Evolutionary conservation across 2,329 filamentous ascomycete genomes (phyloP), one percentile per base, ranked within the genome.

Genomic region (Epicoccum nigrum): DNA sequence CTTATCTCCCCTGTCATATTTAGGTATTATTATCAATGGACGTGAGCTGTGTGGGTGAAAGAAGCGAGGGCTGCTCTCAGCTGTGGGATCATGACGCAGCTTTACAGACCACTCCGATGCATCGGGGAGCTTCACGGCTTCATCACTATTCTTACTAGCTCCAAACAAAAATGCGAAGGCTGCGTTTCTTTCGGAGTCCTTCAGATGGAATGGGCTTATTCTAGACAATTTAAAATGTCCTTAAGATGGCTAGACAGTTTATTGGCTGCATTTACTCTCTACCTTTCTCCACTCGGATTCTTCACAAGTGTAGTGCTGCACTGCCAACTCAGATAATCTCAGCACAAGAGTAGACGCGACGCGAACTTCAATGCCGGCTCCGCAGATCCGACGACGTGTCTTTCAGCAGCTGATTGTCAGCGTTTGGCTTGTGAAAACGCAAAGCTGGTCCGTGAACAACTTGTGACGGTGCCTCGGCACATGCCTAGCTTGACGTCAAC

Each of bases 1-100:
- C 59, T 51, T 3, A 71, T 65, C 47, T 66, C 59, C n/a, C 63
- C 52, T 23, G 64, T 56, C 55, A 69, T 68, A 4, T n/a, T 39
- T 32, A 27, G 11, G 11, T 42, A 4, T 16, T 12, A 8, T 12
- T 39, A 13, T 28, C 9, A 17, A 19, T 16, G 20, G 34, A 9
- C n/a, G 4, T 7, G 23, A 20, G 3, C 7, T 17, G 21, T 27
- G 23, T 28, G 21, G 19, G 11, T 9, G 23, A 30, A 1, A 17
- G 6, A 12, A 38, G 23, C 23, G 23, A 25, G 23, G 23, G 25
- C 17, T 45, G 32, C 20, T 25, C 25, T 46, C 16, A 43, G 32
- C 27, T 42, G 42, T 27, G 11, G 25, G 12, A 40, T 20, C 31
- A 41, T 51, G 48, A 45, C 25, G 42, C 49, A 41, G 25, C 4